Evolutionary conservation across 2,329 filamentous ascomycete genomes (phyloP).

Genomic region (Fusarium mundagurra): DNA sequence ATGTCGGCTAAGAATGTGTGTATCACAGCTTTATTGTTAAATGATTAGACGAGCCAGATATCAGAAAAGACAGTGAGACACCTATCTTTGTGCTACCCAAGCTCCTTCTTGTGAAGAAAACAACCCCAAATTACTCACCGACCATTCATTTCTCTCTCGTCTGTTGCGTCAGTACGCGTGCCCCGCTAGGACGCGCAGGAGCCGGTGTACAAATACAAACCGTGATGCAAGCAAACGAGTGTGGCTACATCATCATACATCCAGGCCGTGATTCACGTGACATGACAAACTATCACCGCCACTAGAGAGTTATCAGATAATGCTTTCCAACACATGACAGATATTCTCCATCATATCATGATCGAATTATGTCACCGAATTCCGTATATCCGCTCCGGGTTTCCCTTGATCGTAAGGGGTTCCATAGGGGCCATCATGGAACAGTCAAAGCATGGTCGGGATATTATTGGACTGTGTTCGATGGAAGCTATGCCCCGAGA

Average conservation of each 20-base stretch:
- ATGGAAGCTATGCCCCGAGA: neutral
- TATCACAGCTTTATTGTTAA: slow-evolving; percentile 12
- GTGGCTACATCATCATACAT: slow-evolving; percentile 35
- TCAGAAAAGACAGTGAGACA: neutral
- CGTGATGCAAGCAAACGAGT: slow-evolving; percentile 24
- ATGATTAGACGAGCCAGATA: slow-evolving; percentile 12
- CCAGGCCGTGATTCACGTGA: slow-evolving; percentile 28
- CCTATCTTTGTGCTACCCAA: neutral
- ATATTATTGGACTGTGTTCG: neutral
- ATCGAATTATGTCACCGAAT: neutral
- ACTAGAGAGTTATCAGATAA: neutral
- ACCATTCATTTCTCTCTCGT: slow-evolving; percentile 9
- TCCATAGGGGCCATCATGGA: neutral
- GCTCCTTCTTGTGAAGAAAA: neutral
- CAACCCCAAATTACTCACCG: slow-evolving; percentile 17
- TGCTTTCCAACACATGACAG: slow-evolving; percentile 6
- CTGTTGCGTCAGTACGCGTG: slow-evolving; percentile 27
- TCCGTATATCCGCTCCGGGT: neutral
- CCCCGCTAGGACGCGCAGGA: slow-evolving; percentile 23
- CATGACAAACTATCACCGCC: neutral
- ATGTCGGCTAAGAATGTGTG: slow-evolving; percentile 2
- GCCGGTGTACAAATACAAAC: slow-evolving; percentile 22
- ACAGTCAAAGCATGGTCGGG: neutral
- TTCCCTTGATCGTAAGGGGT: neutral
- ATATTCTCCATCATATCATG: neutral